A percentile compares a stretch with the other conserved stretches of the same genome.
Evolutionary conservation across 2,329 filamentous ascomycete genomes (phyloP).

Genomic region (Colletotrichum eremochloae): DNA sequence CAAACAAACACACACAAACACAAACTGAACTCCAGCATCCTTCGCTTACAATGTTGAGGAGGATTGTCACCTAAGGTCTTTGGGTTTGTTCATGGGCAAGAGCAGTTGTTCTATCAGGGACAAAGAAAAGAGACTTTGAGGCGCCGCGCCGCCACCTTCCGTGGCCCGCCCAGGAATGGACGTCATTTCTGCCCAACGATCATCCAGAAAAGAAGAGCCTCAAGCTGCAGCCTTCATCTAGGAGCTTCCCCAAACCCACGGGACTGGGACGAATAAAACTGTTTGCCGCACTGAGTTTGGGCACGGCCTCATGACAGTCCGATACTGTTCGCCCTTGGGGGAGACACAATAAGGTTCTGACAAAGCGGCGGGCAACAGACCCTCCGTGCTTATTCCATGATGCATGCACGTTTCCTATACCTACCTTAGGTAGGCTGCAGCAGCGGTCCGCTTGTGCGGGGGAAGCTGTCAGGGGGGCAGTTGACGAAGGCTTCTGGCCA

Average conservation of each 20-base stretch:
- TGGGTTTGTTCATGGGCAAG: not conserved
- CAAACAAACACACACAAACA: too few species aligned
- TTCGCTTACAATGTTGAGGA: not conserved
- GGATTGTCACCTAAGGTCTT: not conserved
- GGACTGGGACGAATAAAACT: not conserved
- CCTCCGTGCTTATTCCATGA: constrained; percentile 3
- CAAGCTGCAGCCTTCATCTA: not conserved
- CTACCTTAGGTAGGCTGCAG: constrained; percentile 4
- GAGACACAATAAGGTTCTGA: constrained; percentile 35
- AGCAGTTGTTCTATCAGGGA: not conserved
- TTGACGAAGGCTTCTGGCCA: not conserved
- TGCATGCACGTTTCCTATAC: constrained; percentile 33
- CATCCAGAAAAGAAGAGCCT: not conserved
- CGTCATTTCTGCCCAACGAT: not conserved
- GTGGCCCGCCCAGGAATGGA: not conserved
- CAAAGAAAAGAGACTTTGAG: not conserved
- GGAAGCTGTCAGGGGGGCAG: constrained; percentile 4
- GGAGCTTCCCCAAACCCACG: not conserved
- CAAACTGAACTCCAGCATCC: not conserved
- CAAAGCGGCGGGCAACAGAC: not conserved
- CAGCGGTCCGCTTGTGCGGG: constrained; percentile 22
- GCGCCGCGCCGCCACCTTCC: not conserved
- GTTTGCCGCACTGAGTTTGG: not conserved
- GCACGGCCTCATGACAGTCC: not conserved
- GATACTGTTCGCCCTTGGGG: not conserved